Evolutionary conservation across 1,139 yeast genomes (phyloP), one percentile per base, ranked within the genome.

Genomic region (Candida sanyaensis): DNA sequence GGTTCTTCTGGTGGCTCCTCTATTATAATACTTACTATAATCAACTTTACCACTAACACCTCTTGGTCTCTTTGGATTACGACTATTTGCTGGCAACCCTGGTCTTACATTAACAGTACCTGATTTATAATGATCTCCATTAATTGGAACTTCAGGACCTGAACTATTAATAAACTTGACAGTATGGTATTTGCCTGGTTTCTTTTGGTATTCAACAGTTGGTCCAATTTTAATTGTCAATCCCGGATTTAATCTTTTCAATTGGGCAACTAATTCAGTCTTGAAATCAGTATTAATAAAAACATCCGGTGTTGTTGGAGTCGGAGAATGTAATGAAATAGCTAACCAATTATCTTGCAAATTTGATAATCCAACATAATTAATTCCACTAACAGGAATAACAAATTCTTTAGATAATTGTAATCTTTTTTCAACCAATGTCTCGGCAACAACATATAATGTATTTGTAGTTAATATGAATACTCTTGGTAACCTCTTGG

Each of bases 341-440:
- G 96, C 96, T 36, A 92, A 66, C 99, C 99, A 95, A 59, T 92
- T 95, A 66, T 95, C 99, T 56, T 93, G 95, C 50, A 83, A 73
- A 40, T 76, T 81, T 0, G 97, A 87, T 58, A 93, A 64, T 3
- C 84, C 86, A 28, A 90, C 81, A 54, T 81, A 80, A 38, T 75
- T 77, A 49, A 95, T 86, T 7, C 80, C 72, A 10, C 76, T 68
- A 3, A 89, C 72, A 11, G 90, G 81, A 42, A 90, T 73, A 1
- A 81, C 66, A 51, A 80, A 76, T 59, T 95, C 99, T 45, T 79
- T 77, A 23, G 75, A 77, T 55, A 88, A 82, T 37, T 82, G 77
- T 45, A 89, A 80, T 54, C 90, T 83, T 53, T 88, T 85, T 49
- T 92, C 91, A 43, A 86, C 76, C 52, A 89, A 76, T 9, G 75